Evolutionary conservation across 2,329 filamentous ascomycete species (phyloP).

Genomic region (Mariannaea sp.): DNA sequence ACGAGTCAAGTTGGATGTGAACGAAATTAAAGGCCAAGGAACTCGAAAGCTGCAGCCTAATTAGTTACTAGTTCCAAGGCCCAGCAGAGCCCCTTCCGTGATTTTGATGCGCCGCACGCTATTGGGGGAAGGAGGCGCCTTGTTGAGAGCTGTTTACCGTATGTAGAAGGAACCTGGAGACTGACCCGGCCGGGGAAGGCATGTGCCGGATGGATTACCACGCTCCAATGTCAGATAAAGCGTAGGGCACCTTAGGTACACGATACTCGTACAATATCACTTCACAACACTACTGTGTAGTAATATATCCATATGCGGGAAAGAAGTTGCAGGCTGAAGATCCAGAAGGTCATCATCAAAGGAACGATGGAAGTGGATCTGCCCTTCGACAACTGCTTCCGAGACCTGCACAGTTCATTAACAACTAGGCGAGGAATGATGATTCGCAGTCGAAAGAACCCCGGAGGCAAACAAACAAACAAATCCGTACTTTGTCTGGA

Average conservation of each 20-base stretch:
- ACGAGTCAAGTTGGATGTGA: conserved; percentile 8
- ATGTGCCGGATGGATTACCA: conserved; percentile 6
- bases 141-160: conserved; percentile 15
- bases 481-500: too few species aligned
- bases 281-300: too few species aligned
- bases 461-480: too few species aligned
- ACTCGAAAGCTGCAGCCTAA: conserved; percentile 7
- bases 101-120: not conserved
- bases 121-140: not conserved
- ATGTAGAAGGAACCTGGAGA: conserved; percentile 12
- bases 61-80: not conserved
- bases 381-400: not conserved
- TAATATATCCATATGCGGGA: too few species aligned
- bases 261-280: too few species aligned
- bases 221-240: not conserved
- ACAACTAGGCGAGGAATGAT: too few species aligned
- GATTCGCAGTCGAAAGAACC: too few species aligned
- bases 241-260: not conserved
- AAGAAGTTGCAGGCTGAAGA: too few species aligned
- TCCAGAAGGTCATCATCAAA: not conserved
- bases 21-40: conserved; percentile 9
- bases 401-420: too few species aligned
- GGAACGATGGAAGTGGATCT: not conserved
- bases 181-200: conserved; percentile 9
- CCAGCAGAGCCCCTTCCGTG: conserved; percentile 11